Conservation (phyloP, 129 eudicot species). For the Artemisia tridentata region DNA sequence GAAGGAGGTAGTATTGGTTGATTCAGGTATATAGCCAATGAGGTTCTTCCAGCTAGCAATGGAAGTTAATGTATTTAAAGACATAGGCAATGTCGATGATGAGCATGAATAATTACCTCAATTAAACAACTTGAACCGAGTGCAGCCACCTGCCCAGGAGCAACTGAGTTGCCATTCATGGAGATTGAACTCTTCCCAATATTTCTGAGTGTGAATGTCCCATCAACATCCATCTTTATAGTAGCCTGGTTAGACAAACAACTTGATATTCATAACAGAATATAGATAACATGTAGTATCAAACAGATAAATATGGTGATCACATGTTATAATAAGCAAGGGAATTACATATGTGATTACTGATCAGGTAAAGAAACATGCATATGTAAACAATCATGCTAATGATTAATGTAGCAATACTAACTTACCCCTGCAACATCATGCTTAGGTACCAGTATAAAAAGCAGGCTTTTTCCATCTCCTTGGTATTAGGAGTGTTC, state of each 20-base stretch:
- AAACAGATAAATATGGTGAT: background rate
- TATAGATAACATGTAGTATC: background rate
- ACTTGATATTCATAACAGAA: background rate
- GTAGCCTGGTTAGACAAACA: constrained; percentile 51
- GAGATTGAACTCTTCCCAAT: constrained; percentile 70
- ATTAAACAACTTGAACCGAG: constrained; percentile 73
- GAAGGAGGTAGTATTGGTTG: no score
- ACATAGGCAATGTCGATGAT: background rate
- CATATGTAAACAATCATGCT: no score
- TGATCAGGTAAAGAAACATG: no score
- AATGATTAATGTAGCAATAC: no score
- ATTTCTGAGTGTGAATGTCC: constrained; percentile 67
- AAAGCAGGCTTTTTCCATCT: no score
- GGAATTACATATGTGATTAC: no score
- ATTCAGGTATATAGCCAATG: no score
- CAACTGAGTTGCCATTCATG: constrained; percentile 57
- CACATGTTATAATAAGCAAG: background rate
- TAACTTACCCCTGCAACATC: no score
- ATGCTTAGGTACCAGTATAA: no score
- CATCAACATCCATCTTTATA: constrained; percentile 82
- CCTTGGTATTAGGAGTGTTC: no score
- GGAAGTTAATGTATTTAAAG: background rate
- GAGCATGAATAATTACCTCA: constrained; percentile 48
- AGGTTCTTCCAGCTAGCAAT: background rate
- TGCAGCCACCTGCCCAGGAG: constrained; percentile 44